Base-by-base conservation (phyloP, 192 early-diverging fungal species). In the Backusella circina region DNA sequence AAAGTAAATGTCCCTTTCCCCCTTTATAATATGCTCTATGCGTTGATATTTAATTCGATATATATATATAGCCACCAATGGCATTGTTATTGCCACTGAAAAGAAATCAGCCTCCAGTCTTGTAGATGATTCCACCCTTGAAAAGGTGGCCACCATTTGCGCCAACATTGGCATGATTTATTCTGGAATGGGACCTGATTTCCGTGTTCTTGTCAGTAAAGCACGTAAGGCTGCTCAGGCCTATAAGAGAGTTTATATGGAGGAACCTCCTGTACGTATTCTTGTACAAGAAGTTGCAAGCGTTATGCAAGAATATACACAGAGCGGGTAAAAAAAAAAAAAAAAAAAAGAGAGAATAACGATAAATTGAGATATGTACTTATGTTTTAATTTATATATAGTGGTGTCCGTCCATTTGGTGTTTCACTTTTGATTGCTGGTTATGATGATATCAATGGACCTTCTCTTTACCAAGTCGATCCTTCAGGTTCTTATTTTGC, bases 291-390 rank as follows among this genome's bases (percentile, higher is more conserved):
- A 99, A 79, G 91, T 99, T 39, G 98, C 98, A 3, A 85, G 90
- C 72, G 91, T 99, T 65, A 98, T 98, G 96, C 98, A 99, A 77
- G 98, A 99, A 82, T 99, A 93, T 78, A 99, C 98, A 67, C 98
- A 99, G 86, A 93, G 92, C 83, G 95, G 95, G 95, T 96, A 86
- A 77, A 87, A 38, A 0, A 12, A 36, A 41, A 0, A 23, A 13
- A 65, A 10, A 30, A 23, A 5, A 64, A 26, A 64, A 26, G 32
- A 73, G 26, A 21, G 15, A 21, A 1, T n/a, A 47, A 65, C 44
- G n/a, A n/a, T n/a, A n/a, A n/a, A n/a, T n/a, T n/a, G n/a, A n/a
- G n/a, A n/a, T n/a, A n/a, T n/a, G n/a, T n/a, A n/a, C n/a, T n/a
- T n/a, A n/a, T n/a, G n/a, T 30, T 33, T 26, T 15, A 12, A 21